Conservation (phyloP, 805 yeast genomes). For the Yamadazyma ubonensis region DNA sequence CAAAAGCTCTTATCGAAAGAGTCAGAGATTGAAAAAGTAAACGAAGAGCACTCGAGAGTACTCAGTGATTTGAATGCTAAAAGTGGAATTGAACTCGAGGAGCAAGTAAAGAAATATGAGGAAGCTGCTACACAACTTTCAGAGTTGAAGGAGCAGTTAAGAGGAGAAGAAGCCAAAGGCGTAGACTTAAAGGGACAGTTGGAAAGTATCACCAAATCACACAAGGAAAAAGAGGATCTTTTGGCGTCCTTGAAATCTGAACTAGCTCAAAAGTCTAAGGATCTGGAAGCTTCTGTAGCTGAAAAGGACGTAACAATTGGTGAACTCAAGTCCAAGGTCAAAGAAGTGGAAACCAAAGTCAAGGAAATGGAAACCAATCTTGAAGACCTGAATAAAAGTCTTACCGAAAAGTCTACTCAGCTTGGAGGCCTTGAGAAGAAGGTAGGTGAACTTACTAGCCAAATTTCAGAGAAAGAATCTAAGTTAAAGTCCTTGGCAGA, state of each 20-base stretch:
- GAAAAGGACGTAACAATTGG: too few species aligned
- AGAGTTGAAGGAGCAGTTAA: background rate
- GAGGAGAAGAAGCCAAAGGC: background rate
- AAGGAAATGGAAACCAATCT: background rate
- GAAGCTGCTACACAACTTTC: background rate
- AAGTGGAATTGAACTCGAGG: background rate
- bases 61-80: background rate
- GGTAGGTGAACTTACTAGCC: background rate
- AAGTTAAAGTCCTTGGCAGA: background rate
- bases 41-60: constrained; percentile 3
- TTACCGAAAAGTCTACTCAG: background rate
- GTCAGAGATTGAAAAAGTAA: constrained; percentile 3
- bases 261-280: background rate
- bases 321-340: too few species aligned
- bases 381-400: background rate
- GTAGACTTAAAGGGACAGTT: background rate
- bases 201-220: constrained; percentile 9
- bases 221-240: constrained; percentile 4
- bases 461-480: background rate
- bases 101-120: background rate
- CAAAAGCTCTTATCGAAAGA: constrained; percentile 5
- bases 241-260: constrained; percentile 15
- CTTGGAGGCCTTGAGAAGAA: background rate
- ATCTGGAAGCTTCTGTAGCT: too few species aligned
- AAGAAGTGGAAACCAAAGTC: too few species aligned